Conservation (phyloP, 2,329 filamentous ascomycete species). For the Xylaria sp. region DNA sequence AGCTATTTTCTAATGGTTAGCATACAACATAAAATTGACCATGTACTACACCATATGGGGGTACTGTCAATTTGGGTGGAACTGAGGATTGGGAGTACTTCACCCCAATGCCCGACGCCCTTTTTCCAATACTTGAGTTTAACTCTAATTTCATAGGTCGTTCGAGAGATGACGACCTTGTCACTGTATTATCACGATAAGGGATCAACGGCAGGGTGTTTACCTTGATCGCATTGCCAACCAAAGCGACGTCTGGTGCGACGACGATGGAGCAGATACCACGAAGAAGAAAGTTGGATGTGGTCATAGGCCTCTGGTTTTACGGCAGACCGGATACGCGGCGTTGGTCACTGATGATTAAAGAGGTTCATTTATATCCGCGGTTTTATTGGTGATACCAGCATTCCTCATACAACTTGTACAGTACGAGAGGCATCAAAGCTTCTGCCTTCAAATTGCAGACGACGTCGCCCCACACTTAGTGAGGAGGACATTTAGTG, state of each 20-base stretch:
- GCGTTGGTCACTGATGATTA: conserved; percentile 30
- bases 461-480: neutral
- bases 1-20: neutral
- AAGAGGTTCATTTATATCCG: conserved; percentile 30
- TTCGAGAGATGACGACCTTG: conserved; percentile 5
- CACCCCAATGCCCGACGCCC: neutral
- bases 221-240: neutral
- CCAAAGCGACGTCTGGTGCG: neutral
- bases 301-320: conserved; percentile 31
- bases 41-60: neutral
- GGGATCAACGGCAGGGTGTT: neutral
- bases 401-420: conserved; percentile 24
- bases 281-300: conserved; percentile 28
- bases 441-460: conserved; percentile 9
- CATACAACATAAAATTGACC: neutral
- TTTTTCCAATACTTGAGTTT: neutral
- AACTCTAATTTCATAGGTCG: conserved; percentile 12
- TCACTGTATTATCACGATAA: conserved; percentile 31
- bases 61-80: neutral
- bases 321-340: conserved; percentile 29
- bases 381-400: conserved; percentile 31
- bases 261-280: conserved; percentile 15
- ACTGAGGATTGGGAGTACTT: neutral
- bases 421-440: conserved; percentile 25
- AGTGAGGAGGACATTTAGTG: conserved; percentile 1